Evolutionary conservation across 805 yeast genomes (phyloP).

Genomic region (Monosporozyma aquatica): DNA sequence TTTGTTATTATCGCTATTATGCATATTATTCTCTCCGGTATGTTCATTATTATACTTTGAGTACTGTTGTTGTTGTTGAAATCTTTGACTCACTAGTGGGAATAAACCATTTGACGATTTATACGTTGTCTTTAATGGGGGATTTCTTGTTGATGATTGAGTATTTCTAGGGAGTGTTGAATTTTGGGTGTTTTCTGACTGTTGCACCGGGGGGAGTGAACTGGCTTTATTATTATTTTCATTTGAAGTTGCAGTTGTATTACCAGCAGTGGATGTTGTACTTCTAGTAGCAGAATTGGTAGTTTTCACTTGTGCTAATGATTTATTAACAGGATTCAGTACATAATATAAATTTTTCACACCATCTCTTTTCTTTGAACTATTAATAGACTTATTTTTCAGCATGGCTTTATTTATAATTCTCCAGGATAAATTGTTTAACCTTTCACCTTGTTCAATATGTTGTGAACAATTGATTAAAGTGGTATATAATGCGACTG

Average conservation of each 20-base stretch:
- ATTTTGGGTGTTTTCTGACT: neutral
- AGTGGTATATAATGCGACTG: slow-evolving; percentile 24
- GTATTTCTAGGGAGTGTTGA: neutral
- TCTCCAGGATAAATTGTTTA: slow-evolving; percentile 29
- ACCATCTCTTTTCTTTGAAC: slow-evolving; percentile 29
- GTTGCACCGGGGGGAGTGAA: neutral
- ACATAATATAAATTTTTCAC: slow-evolving; percentile 28
- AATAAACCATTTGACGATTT: slow-evolving; percentile 5
- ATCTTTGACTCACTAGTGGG: slow-evolving; percentile 1
- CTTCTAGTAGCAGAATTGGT: neutral
- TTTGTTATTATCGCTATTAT: neutral
- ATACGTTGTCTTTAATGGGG: neutral
- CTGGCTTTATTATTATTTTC: neutral
- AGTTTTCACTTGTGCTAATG: neutral
- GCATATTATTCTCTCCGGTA: neutral
- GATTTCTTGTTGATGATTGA: neutral
- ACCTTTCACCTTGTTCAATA: slow-evolving; percentile 28
- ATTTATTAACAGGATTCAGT: slow-evolving; percentile 13
- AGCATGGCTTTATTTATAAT: slow-evolving; percentile 26
- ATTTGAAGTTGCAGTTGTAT: neutral
- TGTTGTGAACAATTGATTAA: slow-evolving; percentile 18
- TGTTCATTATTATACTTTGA: slow-evolving; percentile 1
- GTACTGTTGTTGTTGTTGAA: neutral
- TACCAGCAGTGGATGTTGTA: too few species aligned
- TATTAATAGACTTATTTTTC: slow-evolving; percentile 20